phyloP scores from a whole-genome alignment of 305 asterid genomes.

The Solanum chacoense region DNA sequence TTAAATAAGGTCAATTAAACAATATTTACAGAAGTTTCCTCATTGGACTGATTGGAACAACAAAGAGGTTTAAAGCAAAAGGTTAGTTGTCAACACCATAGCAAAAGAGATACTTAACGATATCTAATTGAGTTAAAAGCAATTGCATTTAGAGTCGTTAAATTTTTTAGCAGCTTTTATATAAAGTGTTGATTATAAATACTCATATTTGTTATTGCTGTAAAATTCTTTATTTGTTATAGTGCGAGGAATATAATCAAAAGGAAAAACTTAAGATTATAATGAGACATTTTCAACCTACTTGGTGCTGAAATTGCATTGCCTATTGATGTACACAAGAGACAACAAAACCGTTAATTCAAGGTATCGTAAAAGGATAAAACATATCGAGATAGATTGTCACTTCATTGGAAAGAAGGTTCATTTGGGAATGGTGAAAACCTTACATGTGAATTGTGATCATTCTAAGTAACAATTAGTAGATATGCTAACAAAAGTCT shows the following conservation, averaged over 20 bases:
- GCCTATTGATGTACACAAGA: background rate
- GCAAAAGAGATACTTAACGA: background rate
- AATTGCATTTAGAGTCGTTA: background rate
- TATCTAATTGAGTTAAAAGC: background rate
- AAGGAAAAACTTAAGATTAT: background rate
- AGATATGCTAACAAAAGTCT: background rate
- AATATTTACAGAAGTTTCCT: background rate
- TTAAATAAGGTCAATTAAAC: background rate
- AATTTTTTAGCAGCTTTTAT: too few relatives aligned
- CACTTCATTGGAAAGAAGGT: background rate
- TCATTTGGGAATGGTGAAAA: background rate
- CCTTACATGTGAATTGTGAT: background rate
- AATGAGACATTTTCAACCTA: background rate
- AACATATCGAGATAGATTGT: background rate
- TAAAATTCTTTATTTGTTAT: too few relatives aligned
- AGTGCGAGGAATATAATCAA: background rate
- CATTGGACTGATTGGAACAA: background rate
- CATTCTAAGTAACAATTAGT: background rate
- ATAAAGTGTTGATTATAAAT: background rate
- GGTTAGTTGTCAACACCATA: background rate
- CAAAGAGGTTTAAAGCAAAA: background rate
- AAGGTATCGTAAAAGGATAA: background rate
- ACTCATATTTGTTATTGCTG: too few relatives aligned
- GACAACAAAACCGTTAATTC: background rate
- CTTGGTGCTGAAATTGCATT: background rate